Evolutionary conservation across 2,329 filamentous ascomycete species (phyloP).

Genomic region (Lasiodiplodia theobromae): DNA sequence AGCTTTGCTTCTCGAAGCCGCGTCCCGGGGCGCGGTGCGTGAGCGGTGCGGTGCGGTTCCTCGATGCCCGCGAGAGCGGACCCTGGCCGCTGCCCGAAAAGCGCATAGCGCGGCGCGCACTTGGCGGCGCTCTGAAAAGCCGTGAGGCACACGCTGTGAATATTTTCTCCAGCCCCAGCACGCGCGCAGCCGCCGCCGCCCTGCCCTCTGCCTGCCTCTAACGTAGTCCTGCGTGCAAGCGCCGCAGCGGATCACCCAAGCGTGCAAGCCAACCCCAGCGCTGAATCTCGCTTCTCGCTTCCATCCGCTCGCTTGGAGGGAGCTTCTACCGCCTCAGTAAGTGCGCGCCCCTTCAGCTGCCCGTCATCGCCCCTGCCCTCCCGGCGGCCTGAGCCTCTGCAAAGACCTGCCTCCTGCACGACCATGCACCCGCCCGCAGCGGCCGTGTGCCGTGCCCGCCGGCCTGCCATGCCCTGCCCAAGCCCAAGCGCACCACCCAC

Average conservation of each 20-base stretch:
- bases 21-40: conserved; percentile 15
- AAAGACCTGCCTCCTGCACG: not conserved
- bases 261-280: conserved; percentile 2
- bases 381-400: conserved; percentile 11
- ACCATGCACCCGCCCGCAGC: conserved; percentile 14
- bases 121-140: conserved; percentile 10
- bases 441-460: conserved; percentile 2
- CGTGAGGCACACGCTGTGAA: conserved; percentile 24
- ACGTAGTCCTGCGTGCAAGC: conserved; percentile 7
- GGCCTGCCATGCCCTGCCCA: not conserved
- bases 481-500: conserved; percentile 19
- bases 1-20: conserved; percentile 22
- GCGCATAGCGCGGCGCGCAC: conserved; percentile 17
- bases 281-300: conserved; percentile 11
- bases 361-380: conserved; percentile 23
- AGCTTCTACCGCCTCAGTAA: conserved; percentile 18
- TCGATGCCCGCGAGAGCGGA: conserved; percentile 6
- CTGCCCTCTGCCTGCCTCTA: conserved; percentile 2
- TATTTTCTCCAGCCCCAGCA: conserved; percentile 24
- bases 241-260: conserved; percentile 23
- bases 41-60: not conserved
- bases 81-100: conserved; percentile 1
- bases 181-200: not conserved
- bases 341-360: conserved; percentile 23
- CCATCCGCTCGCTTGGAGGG: conserved; percentile 11